These are phyloP conservation scores for Cornus controversa DNA, from an alignment of 148 eudicot species.

Conservation along the genomic window DNA sequence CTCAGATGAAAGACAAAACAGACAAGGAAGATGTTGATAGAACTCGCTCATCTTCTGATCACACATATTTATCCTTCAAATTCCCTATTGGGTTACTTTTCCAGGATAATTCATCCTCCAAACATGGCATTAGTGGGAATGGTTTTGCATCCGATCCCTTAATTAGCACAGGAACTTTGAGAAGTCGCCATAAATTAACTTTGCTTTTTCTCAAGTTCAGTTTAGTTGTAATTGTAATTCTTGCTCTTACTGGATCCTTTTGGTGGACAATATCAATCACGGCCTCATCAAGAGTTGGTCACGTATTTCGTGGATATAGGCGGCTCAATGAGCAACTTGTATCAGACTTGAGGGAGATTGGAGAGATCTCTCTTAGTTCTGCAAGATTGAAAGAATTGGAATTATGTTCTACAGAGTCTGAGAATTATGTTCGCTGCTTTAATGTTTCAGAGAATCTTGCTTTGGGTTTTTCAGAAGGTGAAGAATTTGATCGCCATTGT, in stretches of 20 bases:
- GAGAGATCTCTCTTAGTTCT: constrained; percentile 75
- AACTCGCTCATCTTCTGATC: constrained; percentile 45
- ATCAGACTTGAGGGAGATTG: constrained; percentile 76
- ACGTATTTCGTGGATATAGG: constrained; percentile 67
- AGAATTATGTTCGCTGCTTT: constrained; percentile 85
- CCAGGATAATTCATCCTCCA: constrained; percentile 47
- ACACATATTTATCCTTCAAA: constrained; percentile 34
- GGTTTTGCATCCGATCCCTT: constrained; percentile 59
- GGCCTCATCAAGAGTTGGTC: constrained; percentile 53
- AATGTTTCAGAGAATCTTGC: constrained; percentile 72
- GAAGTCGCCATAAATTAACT: constrained; percentile 59
- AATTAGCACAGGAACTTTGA: constrained; percentile 37
- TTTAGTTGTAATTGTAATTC: constrained; percentile 59
- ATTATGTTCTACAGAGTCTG: constrained; percentile 61
- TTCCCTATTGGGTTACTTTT: constrained; percentile 48
- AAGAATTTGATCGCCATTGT: constrained; percentile 73
- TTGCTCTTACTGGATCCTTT: constrained; percentile 72
- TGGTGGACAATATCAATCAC: constrained; percentile 93
- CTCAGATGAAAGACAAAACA: constrained; percentile 75
- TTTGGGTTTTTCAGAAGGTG: constrained; percentile 49
- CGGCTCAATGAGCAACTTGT: constrained; percentile 86
- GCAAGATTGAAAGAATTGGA: constrained; percentile 70
- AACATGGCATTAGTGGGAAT: constrained; percentile 50
- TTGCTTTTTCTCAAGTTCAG: constrained; percentile 58
- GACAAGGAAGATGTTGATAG: constrained; percentile 73